Conservation (phyloP, 2,329 filamentous ascomycete species). For the Penicillium glabrum region DNA sequence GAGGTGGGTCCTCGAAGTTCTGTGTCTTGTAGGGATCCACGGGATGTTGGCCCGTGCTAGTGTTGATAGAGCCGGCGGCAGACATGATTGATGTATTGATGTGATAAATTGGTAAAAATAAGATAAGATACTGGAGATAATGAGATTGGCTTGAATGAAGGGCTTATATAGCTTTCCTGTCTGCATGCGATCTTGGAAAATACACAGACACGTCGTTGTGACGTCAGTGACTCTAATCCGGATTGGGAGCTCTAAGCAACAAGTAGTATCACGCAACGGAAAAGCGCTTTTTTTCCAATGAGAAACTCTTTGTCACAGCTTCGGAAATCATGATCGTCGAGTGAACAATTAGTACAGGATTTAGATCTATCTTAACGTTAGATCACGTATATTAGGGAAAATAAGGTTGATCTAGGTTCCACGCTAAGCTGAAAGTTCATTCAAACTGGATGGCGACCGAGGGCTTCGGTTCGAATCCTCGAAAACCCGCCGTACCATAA, state of each 20-base stretch:
- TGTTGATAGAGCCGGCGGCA: conserved; percentile 48
- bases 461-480: too few relatives aligned
- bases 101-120: not conserved
- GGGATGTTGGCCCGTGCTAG: conserved; percentile 61
- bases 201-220: conserved; percentile 22
- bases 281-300: not conserved
- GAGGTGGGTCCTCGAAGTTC: conserved; percentile 68
- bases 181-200: conserved; percentile 5
- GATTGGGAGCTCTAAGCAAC: conserved; percentile 4
- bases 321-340: not conserved
- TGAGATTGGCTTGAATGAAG: not conserved
- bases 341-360: not conserved
- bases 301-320: too few relatives aligned
- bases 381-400: not conserved
- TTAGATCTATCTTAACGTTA: not conserved
- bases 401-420: not conserved
- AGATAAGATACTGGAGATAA: not conserved
- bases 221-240: conserved; percentile 24
- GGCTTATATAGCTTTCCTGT: not conserved
- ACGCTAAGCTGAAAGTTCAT: not conserved
- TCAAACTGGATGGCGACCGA: too few relatives aligned
- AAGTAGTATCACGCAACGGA: not conserved
- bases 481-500: too few relatives aligned
- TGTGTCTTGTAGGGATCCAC: conserved; percentile 79
- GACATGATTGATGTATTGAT: conserved; percentile 27